Base-by-base conservation (phyloP, 108 stramenopile genomes). In the Cyclotella cryptica region DNA sequence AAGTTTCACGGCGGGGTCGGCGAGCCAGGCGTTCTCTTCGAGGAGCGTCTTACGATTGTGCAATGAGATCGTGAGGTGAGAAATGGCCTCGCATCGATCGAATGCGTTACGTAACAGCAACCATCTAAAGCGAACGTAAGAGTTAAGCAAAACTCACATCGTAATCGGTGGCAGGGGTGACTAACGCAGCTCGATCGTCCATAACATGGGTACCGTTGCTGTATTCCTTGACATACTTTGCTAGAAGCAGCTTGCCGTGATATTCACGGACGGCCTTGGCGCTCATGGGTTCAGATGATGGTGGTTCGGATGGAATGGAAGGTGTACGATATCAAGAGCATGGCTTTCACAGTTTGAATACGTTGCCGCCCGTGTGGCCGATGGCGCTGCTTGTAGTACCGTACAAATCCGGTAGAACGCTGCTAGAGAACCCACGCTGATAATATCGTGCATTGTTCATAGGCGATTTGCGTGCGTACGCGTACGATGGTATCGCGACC, bases 241-340 rank as follows among this genome's bases (percentile, higher is more conserved):
- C 87, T 17, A 96, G 80, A 10, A 97, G 79, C 71, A 88, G 80
- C 86, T 97, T 97, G 78, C 96, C 96, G 70, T 93, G 87, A 78
- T 89, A 93, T 78, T 97, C 96, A 30, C 94, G 89, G 47, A 94
- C 86, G 17, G 92, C 92, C 69, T 96, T 96, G 67, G 94, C 94
- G 17, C 90, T 91, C 94, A 96, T 96, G 43, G 60, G 7, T 61
- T 55, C 8, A 35, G 60, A 30, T 39, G 13, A 0, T 61, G 60
- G 14, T 61, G 14, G 60, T 2, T 61, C 35, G 4, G 35, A 35
- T 35, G 35, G 35, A 35, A 35, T 35, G 35, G 35, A 35, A 35
- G 2, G 2, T 35, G 35, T 35, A 35, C n/a, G n/a, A n/a, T n/a
- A n/a, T n/a, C n/a, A n/a, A n/a, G n/a, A n/a, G n/a, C n/a, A n/a